Base-by-base conservation (phyloP, 2,329 filamentous ascomycete genomes). In the Epichloe sp. region DNA sequence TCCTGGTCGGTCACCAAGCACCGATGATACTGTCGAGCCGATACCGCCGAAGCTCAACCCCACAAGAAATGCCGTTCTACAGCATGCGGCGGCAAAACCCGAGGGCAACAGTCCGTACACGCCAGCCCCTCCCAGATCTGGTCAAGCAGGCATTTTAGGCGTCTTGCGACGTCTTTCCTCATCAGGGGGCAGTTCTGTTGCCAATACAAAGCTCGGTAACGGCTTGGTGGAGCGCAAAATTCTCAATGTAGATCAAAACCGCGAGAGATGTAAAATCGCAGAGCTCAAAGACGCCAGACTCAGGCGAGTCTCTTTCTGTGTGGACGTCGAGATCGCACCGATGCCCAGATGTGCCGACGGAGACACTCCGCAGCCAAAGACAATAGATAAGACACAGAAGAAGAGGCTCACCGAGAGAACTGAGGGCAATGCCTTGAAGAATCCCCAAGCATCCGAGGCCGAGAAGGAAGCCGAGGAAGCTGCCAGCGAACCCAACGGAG, bases 281-380 rank as follows among this genome's bases (percentile, higher is more conserved):
- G 90, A 95, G 57, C 73, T 98, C 45, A 83, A 89, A 57, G 80
- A 84, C 60, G 79, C 80, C 47, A 95, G 93, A 64, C 68, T 98
- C 53, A 80, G 88, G 50, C 81, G 89, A 49, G 93, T 98, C 0
- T 86, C 91, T 0, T 98, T 98, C 62, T 95, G 88, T 59, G 93
- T 98, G 3, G 93, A 98, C 62, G 90, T 98, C 4, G 93, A 98
- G 66, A 95, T 98, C 62, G 91, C 91, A 3, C 88, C 89, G 0
- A 82, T 88, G 62, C 88, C 90, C 23, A 83, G 80, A 58, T 93
- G 94, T 58, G 69, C 73, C 14, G 86, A 93, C 3, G 74, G 74
- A 15, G 76, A 77, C 6, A 66, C 75, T 10, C 64, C 40, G 43
- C 64, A 42, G 46, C 56, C 52, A 5, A 71, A 68, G 50, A 61